phyloP scores from a whole-genome alignment of 2,329 filamentous ascomycete genomes.

The Pseudonectria foliicola region DNA sequence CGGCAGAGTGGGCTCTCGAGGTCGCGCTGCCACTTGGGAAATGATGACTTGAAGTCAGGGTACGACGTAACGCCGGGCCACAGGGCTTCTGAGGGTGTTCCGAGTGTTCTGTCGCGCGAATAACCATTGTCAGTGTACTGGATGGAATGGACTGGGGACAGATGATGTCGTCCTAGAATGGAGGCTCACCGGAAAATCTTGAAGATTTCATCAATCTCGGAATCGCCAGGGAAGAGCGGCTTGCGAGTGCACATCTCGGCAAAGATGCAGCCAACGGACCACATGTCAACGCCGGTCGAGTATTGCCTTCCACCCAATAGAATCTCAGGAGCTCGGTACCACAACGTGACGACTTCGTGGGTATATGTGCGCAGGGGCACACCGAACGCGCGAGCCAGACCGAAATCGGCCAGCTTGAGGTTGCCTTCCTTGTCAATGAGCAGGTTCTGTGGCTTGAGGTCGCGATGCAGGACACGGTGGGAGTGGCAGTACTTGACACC shows the following conservation, averaged over 20 bases:
- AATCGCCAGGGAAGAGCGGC: constrained; percentile 86
- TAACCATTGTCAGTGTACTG: neutral
- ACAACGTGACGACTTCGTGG: constrained; percentile 89
- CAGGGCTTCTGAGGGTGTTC: constrained; percentile 71
- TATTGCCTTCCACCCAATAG: constrained; percentile 86
- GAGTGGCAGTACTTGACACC: constrained; percentile 85
- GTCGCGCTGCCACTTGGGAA: constrained; percentile 83
- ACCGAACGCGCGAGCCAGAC: constrained; percentile 81
- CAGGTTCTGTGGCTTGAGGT: constrained; percentile 86
- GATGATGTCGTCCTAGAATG: neutral
- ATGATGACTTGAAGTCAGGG: constrained; percentile 86
- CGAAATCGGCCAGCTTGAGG: constrained; percentile 85
- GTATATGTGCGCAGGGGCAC: constrained; percentile 88
- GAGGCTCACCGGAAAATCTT: constrained; percentile 61
- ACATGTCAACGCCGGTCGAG: constrained; percentile 92
- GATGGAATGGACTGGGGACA: neutral
- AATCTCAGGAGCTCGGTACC: constrained; percentile 89
- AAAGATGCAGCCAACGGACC: constrained; percentile 91
- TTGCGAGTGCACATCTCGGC: constrained; percentile 95
- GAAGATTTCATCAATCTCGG: constrained; percentile 46
- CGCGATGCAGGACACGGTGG: constrained; percentile 79
- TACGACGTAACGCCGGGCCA: constrained; percentile 95
- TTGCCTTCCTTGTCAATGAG: constrained; percentile 82
- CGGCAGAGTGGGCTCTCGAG: constrained; percentile 58
- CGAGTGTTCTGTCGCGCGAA: constrained; percentile 51